Evolutionary conservation across 768 basidiomycete genomes (phyloP).

Genomic region (Mycena indigotica): DNA sequence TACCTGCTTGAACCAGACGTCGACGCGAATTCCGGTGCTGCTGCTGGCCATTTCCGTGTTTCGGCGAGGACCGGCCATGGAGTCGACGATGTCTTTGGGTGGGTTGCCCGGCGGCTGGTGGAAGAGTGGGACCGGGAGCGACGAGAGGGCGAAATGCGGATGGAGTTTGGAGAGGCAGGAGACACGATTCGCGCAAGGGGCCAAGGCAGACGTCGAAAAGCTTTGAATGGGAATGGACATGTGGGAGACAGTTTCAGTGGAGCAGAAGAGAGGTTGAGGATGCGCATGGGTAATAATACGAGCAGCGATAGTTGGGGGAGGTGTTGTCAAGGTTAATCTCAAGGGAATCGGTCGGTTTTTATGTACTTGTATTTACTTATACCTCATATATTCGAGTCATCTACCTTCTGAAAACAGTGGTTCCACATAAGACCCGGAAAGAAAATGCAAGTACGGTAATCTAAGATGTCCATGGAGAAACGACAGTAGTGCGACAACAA

Average conservation of each 20-base stretch:
- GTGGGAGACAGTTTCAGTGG: not conserved
- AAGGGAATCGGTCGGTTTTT: no score
- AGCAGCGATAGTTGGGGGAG: slow-evolving; percentile 4
- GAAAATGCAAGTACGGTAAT: no score
- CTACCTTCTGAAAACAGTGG: no score
- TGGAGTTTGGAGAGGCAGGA: slow-evolving; percentile 2
- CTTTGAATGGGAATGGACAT: not conserved
- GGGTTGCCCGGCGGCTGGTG: slow-evolving; percentile 66
- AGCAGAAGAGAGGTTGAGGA: slow-evolving; percentile 2
- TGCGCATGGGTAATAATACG: slow-evolving; percentile 6
- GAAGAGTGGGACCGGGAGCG: slow-evolving; percentile 49
- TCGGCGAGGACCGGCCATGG: slow-evolving; percentile 80
- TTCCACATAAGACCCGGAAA: no score
- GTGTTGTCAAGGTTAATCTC: not conserved
- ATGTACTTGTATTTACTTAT: not conserved
- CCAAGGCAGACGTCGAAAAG: slow-evolving; percentile 2
- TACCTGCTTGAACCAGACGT: slow-evolving; percentile 20
- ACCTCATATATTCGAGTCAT: not conserved
- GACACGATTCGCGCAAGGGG: not conserved
- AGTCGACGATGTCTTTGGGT: slow-evolving; percentile 74
- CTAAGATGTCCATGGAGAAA: no score
- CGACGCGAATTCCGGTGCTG: slow-evolving; percentile 32
- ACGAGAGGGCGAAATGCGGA: not conserved
- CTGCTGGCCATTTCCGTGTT: slow-evolving; percentile 71
- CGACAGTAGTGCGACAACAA: no score